These are phyloP conservation scores for Schizophyllum amplum DNA, from an alignment of 1,284 basidiomycete genomes.

Conservation along the genomic window DNA sequence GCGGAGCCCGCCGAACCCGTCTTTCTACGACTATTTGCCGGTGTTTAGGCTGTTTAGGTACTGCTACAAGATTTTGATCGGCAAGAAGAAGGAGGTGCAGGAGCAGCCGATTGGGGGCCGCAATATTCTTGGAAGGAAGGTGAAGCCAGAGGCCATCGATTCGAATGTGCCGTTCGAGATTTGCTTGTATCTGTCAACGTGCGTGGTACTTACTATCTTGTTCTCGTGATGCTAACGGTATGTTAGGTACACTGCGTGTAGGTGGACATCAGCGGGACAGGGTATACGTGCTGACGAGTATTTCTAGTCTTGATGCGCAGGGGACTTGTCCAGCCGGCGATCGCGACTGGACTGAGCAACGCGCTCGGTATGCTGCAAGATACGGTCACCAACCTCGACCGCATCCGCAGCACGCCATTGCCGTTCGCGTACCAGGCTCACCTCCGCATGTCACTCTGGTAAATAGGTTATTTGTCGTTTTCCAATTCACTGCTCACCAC, in stretches of 20 bases:
- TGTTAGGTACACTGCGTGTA: constrained; percentile 41
- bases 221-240: neutral
- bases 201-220: neutral
- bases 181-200: constrained; percentile 28
- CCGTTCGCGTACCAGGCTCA: constrained; percentile 68
- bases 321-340: constrained; percentile 39
- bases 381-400: constrained; percentile 49
- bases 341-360: constrained; percentile 40
- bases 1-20: constrained; percentile 40
- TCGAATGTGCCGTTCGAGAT: constrained; percentile 63
- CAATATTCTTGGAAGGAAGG: constrained; percentile 29
- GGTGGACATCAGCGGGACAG: constrained; percentile 9
- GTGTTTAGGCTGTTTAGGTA: constrained; percentile 43
- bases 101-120: constrained; percentile 11
- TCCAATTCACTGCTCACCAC: constrained; percentile 9
- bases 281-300: constrained; percentile 21
- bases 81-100: constrained; percentile 11
- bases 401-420: constrained; percentile 53
- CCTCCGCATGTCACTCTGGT: constrained; percentile 57
- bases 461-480: constrained; percentile 13
- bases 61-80: constrained; percentile 15
- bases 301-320: constrained; percentile 33
- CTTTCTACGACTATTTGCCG: constrained; percentile 49
- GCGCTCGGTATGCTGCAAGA: constrained; percentile 45
- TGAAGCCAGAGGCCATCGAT: constrained; percentile 37